Evolutionary conservation across 2,329 filamentous ascomycete genomes (phyloP), one percentile per base, ranked within the genome.

Genomic region (Talaromyces sp.): DNA sequence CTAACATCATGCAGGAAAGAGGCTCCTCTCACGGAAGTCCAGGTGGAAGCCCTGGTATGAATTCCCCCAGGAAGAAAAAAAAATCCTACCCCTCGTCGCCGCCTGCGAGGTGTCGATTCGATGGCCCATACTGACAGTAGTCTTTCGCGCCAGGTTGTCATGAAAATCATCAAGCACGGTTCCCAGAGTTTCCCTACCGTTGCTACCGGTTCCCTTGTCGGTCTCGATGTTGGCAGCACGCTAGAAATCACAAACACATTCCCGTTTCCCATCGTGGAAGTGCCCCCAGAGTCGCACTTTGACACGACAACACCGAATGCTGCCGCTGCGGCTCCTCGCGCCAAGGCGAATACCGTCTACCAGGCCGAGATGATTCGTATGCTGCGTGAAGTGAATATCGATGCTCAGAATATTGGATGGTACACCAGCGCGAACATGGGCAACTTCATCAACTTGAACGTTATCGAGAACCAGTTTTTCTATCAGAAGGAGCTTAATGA

Each of bases 351-450:
- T 75, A 82, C 87, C 21, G 78, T 81, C 66, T 97, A 99, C 78
- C 90, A 96, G 79, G 87, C 85, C 65, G 94, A 99, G 77, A 97
- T 97, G 93, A 93, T 99, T 76, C 89, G 91, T 71, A 91, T 94
- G 76, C 80, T 97, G 63, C 89, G 93, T 74, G 94, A 97, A 78
- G 94, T 99, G 70, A 99, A 97, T 75, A 89, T 97, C 60, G 94
- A 99, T 75, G 94, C 94, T 65, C 96, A 97, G 81, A 95, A 91
- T 70, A 91, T 96, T 61, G 94, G 94, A 69, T 99, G 92, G 92
- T 99, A 99, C 80, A 97, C 91, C 60, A 97, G 91, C 79, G 91
- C 92, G 63, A 96, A 91, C 75, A 95, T 99, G 89, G 94, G 94
- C 76, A 97, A 96, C 82, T 97, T 97, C 68, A 83, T 97, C 81